Base-by-base conservation (phyloP, 768 basidiomycete genomes). In the Naganishia onofrii region DNA sequence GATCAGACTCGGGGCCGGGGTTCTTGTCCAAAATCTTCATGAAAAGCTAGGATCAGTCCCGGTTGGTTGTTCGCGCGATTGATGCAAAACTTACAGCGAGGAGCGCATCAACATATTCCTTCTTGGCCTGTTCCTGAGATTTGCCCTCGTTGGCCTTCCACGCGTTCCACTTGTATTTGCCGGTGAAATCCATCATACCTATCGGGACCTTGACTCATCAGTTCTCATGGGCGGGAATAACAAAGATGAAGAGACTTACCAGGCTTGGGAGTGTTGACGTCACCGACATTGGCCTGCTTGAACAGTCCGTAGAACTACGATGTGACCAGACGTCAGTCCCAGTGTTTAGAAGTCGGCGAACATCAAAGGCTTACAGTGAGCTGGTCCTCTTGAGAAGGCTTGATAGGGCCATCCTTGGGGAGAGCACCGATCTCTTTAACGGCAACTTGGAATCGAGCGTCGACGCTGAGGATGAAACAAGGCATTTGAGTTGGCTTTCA, bases 91-190 rank as follows among this genome's bases (percentile, higher is more conserved):
- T 72, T 75, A 90, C 93, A 83, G 84, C 83, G 70, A 89, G 71
- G 73, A 98, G 86, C 75, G 86, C 86, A 68, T 86, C 85, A 67
- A 95, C 91, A 75, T 97, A 98, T 78, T 86, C 83, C 72, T 79
- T 76, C 81, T 84, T 82, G 10, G 92, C 91, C 0, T 88, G 88
- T 76, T 92, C 91, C 81, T 87, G 85, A 54, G 87, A 84, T 38
- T 80, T 85, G 48, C 90, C 93, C 82, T 93, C 85, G 72, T 89
- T 84, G 2, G 73, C 77, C 13, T 87, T 85, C 92, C 93, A 96
- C 26, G 94, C 95, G 76, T 91, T 87, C 93, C 92, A 95, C 84
- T 97, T 98, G 73, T 88, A 89, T 82, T 90, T 93, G 73, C 89
- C 94, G 26, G 83, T 82, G 77, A 96, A 94, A 79, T 95, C 91